Base-by-base conservation (phyloP, 257 asterid genomes). In the Echites panduratus region DNA sequence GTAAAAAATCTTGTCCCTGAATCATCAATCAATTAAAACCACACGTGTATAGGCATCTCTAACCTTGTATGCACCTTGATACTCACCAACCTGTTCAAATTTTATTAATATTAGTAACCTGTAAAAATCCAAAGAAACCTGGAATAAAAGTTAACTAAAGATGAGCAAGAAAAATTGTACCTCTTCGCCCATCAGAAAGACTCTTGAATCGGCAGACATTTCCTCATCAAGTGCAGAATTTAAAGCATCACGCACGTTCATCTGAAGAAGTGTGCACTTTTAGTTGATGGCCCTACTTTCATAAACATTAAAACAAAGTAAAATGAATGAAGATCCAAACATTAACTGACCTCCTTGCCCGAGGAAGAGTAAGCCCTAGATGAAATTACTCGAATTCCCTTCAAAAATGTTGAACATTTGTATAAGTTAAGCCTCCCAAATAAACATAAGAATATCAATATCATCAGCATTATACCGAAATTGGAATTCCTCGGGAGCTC, bases 51-150 rank as follows among this genome's bases (percentile, higher is more conserved):
- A 45, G 53, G 67, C 63, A 68, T 12, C 29, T 52, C 91, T 68
- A 79, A 91, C 98, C 96, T 94, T 94, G 80, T 94, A 94, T 38
- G 98, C 98, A 78, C 98, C 98, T 77, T 91, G 97, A 80, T 94
- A 91, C 76, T 94, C 98, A 72, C 98, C 98, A 79, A 94, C 98
- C 98, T 94, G 87, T 54, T 70, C 22, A 73, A 76, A 71, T 65
- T 53, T 45, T 9, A 75, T 43, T 12, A 32, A 73, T 16, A 7
- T 27, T 4, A 68, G 24, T 50, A 7, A 56, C 64, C 27, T 48
- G 75, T 49, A 13, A 77, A 53, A 27, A 79, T 78, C 69, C 79
- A 78, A 66, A 68, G 64, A 49, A 41, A 10, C 53, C 56, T 26
- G 41, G 62, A 32, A 27, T 48, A 9, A 27, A 26, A 76, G 45